These are phyloP conservation scores for Myxozyma vanderwaltii DNA, from an alignment of 805 yeast genomes.

Conservation along the genomic window DNA sequence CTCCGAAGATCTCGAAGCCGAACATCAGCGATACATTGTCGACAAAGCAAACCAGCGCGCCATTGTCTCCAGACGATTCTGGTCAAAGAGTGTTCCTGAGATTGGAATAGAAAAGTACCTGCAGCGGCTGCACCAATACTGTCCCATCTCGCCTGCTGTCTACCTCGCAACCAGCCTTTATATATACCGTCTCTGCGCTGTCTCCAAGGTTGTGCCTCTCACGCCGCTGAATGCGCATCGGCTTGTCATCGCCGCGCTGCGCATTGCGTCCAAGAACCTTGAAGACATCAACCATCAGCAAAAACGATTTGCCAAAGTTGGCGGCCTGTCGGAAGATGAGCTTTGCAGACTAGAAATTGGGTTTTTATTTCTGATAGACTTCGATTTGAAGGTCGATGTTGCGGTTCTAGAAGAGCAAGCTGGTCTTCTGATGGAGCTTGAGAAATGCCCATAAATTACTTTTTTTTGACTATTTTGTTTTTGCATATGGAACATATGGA, in stretches of 20 bases:
- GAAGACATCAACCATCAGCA: conserved; percentile 54
- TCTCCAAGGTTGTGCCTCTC: conserved; percentile 40
- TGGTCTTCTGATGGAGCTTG: conserved; percentile 26
- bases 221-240: conserved; percentile 48
- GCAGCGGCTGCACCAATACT: conserved; percentile 45
- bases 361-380: conserved; percentile 53
- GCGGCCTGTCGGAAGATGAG: conserved; percentile 51
- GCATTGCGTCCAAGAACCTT: conserved; percentile 51
- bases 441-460: background rate
- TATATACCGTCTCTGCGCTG: conserved; percentile 42
- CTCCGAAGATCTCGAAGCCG: background rate
- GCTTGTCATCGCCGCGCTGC: conserved; percentile 48
- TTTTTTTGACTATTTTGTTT: background rate
- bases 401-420: conserved; percentile 42
- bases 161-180: conserved; percentile 45
- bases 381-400: conserved; percentile 51
- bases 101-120: conserved; percentile 42
- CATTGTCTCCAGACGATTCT: conserved; percentile 40
- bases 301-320: conserved; percentile 51
- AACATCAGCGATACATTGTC: background rate
- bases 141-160: conserved; percentile 45
- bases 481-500: background rate
- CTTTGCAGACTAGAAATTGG: conserved; percentile 54
- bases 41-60: conserved; percentile 26
- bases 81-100: conserved; percentile 40